Evolutionary conservation across 352 stramenopile species (phyloP), one percentile per base, ranked within the genome.

Genomic region (Thalassiosira mediterranea): DNA sequence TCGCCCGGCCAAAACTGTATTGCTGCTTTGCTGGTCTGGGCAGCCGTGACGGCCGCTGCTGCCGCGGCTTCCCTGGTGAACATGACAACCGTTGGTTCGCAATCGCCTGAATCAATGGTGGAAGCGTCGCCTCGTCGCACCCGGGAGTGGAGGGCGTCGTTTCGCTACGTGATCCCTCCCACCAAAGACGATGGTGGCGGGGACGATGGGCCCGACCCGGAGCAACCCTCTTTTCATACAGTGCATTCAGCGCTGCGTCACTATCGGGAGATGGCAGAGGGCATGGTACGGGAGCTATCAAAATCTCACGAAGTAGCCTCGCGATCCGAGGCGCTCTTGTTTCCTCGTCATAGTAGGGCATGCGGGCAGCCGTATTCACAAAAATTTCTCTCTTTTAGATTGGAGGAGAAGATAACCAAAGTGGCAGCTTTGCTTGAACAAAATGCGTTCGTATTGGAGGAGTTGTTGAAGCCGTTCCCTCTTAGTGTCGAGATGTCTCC

Each of bases 351-450:
- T 53, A 26, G 52, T 56, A 47, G 13, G 32, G 8, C 10, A 25
- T n/a, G 17, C 21, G 7, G 19, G 25, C 47, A 29, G 52, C 34
- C 34, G 65, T 81, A 52, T 28, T 81, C 17, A 77, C 76, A 17
- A 47, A 37, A 51, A 54, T n/a, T n/a, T n/a, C n/a, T n/a, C n/a
- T n/a, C n/a, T n/a, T n/a, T n/a, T n/a, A n/a, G 52, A 31, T 28
- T 83, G 34, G 64, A 78, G 72, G 10, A 71, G 52, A 81, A 69
- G 61, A 82, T 81, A 44, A 29, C 54, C 1, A 78, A 75, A 60
- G 34, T 58, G 19, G 77, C 66, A 34, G 51, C 62, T 38, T 53
- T 78, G 23, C 59, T 80, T 0, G 77, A 82, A 56, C n/a, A 67
- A 31, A 80, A 86, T 56, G 15, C n/a, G 25, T 51, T 81, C 53